Evolutionary conservation across 2,329 filamentous ascomycete genomes (phyloP), one percentile per base, ranked within the genome.

Genomic region (Monosporascus sp.): DNA sequence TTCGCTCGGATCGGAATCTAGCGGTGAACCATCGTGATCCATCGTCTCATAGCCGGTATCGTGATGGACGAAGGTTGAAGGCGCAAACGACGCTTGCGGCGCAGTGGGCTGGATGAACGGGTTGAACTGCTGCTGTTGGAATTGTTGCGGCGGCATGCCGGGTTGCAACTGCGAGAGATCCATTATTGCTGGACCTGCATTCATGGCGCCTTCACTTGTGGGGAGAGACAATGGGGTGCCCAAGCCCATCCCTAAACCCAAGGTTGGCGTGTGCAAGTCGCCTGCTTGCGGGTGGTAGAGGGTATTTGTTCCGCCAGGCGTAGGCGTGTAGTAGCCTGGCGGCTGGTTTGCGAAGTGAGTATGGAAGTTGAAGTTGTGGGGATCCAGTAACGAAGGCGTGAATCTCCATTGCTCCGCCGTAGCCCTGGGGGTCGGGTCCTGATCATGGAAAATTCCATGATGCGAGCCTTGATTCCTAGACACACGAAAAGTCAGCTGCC

Each of bases 331-430:
- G 71, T 94, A 94, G 15, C 86, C 89, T 17, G 88, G 82, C 46
- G 87, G 82, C 58, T 92, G 88, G 70, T 89, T 90, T 58, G 87
- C 84, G 65, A 96, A 93, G n/a, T 24, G 11, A 52, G 80, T 79
- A 54, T 84, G 80, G 71, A 96, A 97, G 24, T 84, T 83, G 68
- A 90, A 90, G 31, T 89, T 88, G 68, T 87, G 90, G 18, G 90
- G 85, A 66, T 97, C 93, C 66, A 97, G 81, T 53, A 96, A 77
- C 22, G 91, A 94, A 4, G 92, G 90, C 2, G 92, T 96, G 65
- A 96, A 91, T 60, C 88, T 83, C 85, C 92, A 94, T 62, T 82
- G 84, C 61, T 97, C 91, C 64, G 88, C 85, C 42, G 87, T 82
- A 18, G 85, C 88, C 67, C 88, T 83, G 5, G 90, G 90, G 3